These are phyloP conservation scores for Trichoderma aggressivum DNA, from an alignment of 2,329 filamentous ascomycete species.

Conservation along the genomic window DNA sequence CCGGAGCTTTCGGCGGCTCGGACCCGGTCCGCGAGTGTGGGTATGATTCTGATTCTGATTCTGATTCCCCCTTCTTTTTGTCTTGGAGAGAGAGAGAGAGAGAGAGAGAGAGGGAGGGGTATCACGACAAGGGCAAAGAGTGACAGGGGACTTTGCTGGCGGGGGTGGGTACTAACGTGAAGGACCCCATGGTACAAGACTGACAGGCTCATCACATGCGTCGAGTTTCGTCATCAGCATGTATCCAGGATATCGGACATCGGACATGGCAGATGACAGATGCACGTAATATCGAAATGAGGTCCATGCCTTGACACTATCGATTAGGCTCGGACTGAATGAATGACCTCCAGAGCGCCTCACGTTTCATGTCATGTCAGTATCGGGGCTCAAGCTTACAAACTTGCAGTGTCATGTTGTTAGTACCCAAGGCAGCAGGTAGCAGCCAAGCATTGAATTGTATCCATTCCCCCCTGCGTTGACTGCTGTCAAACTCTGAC, in stretches of 20 bases:
- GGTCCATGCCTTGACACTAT: neutral
- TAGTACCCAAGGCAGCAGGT: neutral
- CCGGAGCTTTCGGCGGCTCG: conserved; percentile 11
- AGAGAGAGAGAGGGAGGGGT: too few relatives aligned
- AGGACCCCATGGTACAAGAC: neutral
- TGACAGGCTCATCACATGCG: neutral
- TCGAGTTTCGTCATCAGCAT: neutral
- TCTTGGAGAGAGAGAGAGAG: neutral
- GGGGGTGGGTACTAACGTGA: neutral
- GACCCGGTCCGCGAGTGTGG: neutral
- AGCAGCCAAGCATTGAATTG: neutral
- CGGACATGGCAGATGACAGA: neutral
- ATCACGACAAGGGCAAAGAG: neutral
- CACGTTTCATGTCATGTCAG: neutral
- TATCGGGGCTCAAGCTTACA: neutral
- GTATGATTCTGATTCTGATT: neutral
- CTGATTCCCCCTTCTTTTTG: neutral
- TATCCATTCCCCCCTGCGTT: neutral
- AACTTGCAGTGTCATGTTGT: neutral
- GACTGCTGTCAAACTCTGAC: neutral
- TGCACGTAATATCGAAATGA: neutral
- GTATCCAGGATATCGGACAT: neutral
- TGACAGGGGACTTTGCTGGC: neutral
- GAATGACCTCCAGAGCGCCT: neutral
- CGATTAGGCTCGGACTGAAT: neutral